A percentile compares a stretch with the other conserved stretches of the same genome.
Conservation (phyloP, 257 asterid species). For the Scutellaria minor region DNA sequence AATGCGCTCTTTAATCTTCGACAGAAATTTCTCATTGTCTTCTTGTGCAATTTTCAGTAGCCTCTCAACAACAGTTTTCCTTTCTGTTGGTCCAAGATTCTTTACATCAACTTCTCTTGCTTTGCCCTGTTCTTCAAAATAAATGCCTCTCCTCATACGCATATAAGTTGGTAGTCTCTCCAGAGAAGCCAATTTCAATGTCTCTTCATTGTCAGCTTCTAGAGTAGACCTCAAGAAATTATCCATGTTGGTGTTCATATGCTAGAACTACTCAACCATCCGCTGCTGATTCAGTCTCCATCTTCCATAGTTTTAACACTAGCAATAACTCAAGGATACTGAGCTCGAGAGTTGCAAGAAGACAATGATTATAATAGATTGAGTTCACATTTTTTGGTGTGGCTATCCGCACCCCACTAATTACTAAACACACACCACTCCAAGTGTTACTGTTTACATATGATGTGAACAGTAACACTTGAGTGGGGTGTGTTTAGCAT, state of each 20-base stretch:
- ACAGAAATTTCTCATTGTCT: conserved; percentile 58
- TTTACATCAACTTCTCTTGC: conserved; percentile 47
- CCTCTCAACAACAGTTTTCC: conserved; percentile 46
- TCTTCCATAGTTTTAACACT: no score
- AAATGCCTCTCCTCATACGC: conserved; percentile 54
- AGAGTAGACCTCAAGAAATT: conserved; percentile 48
- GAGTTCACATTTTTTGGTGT: no score
- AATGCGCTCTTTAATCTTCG: conserved; percentile 48
- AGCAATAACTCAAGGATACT: no score
- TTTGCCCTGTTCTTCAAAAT: conserved; percentile 41
- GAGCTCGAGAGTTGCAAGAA: no score
- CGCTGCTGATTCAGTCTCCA: no score
- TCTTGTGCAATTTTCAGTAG: conserved; percentile 49
- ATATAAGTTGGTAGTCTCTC: conserved; percentile 57
- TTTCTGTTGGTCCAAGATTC: conserved; percentile 48
- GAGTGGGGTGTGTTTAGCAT: no score
- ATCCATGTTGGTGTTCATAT: conserved; percentile 48
- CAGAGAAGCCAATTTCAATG: conserved; percentile 64
- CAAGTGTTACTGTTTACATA: no score
- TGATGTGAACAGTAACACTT: no score
- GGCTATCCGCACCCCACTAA: no score
- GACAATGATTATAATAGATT: no score
- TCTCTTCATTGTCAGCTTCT: conserved; percentile 56
- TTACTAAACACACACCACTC: no score
- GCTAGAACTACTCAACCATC: conserved; percentile 33